Base-by-base conservation (phyloP, 345 rosid species). In the Bruguiera sexangula region DNA sequence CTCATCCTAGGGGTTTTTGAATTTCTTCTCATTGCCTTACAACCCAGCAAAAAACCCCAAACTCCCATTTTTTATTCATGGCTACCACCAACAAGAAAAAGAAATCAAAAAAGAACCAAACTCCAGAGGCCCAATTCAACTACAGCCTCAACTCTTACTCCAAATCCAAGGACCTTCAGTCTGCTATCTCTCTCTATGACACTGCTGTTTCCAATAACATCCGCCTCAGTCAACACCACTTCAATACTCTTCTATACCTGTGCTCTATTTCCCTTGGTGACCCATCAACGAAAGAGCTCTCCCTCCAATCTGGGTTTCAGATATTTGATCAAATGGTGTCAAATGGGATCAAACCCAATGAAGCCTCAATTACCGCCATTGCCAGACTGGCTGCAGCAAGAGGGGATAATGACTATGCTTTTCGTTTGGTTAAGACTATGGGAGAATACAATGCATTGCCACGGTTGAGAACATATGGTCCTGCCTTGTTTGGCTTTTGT, bases 321-420 rank as follows among this genome's bases (percentile, higher is more conserved):
- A 73, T 91, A 51, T 89, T 85, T 65, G 85, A 86, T 29, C 82
- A 80, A 63, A 83, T 91, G 96, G 70, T 81, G 53, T 55, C 84
- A 9, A 77, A 70, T 4, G 80, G 82, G 21, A 65, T 87, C 24
- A 76, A 58, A 63, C 90, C 91, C 55, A 91, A 79, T 54, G 98
- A 91, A 74, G 91, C 97, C 31, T 78, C 89, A 0, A 76, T 89
- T 59, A 88, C 98, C 7, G 73, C 96, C 4, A 69, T 89, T 62
- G 89, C 83, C 2, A 75, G 97, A 37, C 75, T 91, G 52, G 90
- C 97, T 34, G 88, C 89, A 1, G 87, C 93, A 0, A 89, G 82
- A 57, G 90, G 92, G 56, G 95, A 94, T 7, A 91, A 95, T 0
- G 86, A 85, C 60, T 85, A 76, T 16, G 95, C 96, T 9, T 91